Evolutionary conservation across 139 green algal species (phyloP), one percentile per base, ranked within the genome.

Genomic region (Chlorella sp.): DNA sequence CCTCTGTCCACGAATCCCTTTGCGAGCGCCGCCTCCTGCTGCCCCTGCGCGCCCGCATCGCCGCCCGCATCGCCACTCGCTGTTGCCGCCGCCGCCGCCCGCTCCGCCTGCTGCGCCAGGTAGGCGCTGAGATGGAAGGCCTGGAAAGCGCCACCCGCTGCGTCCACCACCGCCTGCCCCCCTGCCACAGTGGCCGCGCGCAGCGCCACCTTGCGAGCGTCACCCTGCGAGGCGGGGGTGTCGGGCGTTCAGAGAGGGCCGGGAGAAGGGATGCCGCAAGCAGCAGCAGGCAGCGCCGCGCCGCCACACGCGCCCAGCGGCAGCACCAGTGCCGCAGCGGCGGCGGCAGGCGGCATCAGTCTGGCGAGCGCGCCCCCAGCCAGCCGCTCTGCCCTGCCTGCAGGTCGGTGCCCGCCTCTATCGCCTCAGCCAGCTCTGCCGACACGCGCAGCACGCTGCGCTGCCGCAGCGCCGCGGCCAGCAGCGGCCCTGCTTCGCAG

Each of bases 61-160:
- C 53, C 31, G 53, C 15, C 14, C 19, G 14, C 19, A 8, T n/a
- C 68, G 50, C 50, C 51, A 27, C 11, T n/a, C 61, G n/a, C 36
- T 40, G 51, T 51, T 40, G 51, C 69, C 21, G 51, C 51, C 53
- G 69, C 69, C 23, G n/a, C n/a, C n/a, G 40, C 27, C 69, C 66
- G 51, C 53, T 75, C 69, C 69, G 65, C 69, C 1, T 41, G 38
- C 9, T 42, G 53, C 69, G 66, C 15, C 27, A 85, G 59, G 56
- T 74, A 83, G 17, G 78, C 73, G 12, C 70, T 69, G 4, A 85
- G 62, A n/a, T 85, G 75, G 27, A 66, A 69, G 21, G 80, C 67
- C 25, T 66, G 17, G 23, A 77, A n/a, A 1, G 0, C 63, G 21
- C 46, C 43, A 0, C 5, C 65, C 5, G 42, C 67, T 19, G 38